These are phyloP conservation scores for Nepenthes alata DNA, from an alignment of 179 eudicot genomes.

Conservation along the genomic window DNA sequence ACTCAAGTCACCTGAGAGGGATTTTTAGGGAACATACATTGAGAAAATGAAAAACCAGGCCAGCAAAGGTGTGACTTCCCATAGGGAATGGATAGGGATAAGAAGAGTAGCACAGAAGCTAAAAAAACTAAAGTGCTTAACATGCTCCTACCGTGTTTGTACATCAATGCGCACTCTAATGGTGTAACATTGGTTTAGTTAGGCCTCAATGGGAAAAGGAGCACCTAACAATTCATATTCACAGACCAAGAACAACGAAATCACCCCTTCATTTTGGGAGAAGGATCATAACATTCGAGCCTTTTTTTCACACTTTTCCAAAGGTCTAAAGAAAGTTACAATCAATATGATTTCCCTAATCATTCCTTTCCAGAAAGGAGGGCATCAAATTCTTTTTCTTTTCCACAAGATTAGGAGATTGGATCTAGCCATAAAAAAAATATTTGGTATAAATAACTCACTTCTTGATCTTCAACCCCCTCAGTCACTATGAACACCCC, in stretches of 20 bases:
- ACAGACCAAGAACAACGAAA: conserved; percentile 8
- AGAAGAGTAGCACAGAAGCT: too few relatives aligned
- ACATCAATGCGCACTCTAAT: too few relatives aligned
- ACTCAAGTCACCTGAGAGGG: too few relatives aligned
- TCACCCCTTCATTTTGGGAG: conserved; percentile 7
- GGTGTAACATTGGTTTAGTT: conserved; percentile 3
- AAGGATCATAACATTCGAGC: conserved; percentile 8
- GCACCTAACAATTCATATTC: conserved; percentile 10
- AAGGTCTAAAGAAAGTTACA: conserved; percentile 2
- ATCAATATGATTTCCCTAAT: conserved; percentile 11
- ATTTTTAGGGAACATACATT: too few relatives aligned
- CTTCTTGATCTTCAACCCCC: conserved; percentile 11
- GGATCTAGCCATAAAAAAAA: conserved; percentile 8
- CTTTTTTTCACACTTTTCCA: background rate
- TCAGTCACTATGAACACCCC: conserved; percentile 6
- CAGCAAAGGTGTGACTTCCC: too few relatives aligned
- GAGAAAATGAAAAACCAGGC: too few relatives aligned
- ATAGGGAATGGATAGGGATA: too few relatives aligned
- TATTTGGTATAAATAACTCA: conserved; percentile 9
- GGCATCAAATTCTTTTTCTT: conserved; percentile 2
- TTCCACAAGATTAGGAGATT: conserved; percentile 2
- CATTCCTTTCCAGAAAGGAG: conserved; percentile 6
- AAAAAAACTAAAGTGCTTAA: too few relatives aligned
- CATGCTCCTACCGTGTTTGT: too few relatives aligned
- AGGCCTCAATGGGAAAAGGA: conserved; percentile 8